Evolutionary conservation across 345 rosid genomes (phyloP).

Genomic region (Jatropha curcas): DNA sequence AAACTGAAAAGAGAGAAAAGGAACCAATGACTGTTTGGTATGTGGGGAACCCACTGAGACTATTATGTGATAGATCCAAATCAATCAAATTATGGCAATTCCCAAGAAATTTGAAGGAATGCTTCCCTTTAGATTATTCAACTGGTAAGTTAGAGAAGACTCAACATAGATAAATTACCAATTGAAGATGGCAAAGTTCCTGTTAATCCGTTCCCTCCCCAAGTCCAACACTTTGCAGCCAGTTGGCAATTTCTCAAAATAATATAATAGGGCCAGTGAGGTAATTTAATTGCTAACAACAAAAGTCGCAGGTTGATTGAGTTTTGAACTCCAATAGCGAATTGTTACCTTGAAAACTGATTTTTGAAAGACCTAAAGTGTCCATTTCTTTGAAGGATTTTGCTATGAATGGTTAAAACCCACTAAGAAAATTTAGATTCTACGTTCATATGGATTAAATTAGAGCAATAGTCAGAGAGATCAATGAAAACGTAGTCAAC

Average conservation of each 20-base stretch:
- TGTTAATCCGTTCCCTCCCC: background rate
- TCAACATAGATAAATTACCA: constrained; percentile 24
- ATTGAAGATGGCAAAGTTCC: constrained; percentile 27
- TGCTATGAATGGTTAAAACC: constrained; percentile 6
- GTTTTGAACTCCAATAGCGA: constrained; percentile 23
- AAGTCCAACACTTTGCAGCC: constrained; percentile 11
- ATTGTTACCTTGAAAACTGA: constrained; percentile 18
- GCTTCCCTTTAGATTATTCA: constrained; percentile 26
- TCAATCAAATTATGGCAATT: constrained; percentile 10
- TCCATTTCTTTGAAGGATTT: constrained; percentile 25
- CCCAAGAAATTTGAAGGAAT: constrained; percentile 33
- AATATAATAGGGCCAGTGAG: constrained; percentile 1
- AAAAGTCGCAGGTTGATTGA: constrained; percentile 1
- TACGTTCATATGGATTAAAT: background rate
- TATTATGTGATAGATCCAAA: background rate
- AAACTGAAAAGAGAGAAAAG: too few relatives aligned
- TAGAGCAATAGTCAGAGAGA: constrained; percentile 6
- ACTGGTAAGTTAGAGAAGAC: constrained; percentile 8
- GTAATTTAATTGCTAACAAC: constrained; percentile 1
- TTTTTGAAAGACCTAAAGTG: too few relatives aligned
- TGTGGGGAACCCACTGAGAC: background rate
- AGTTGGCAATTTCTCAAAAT: constrained; percentile 15
- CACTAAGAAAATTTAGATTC: background rate
- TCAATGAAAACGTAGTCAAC: constrained; percentile 9
- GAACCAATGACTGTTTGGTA: too few relatives aligned